Base-by-base conservation (phyloP, 73 alveolate genomes). In the Breviolum minutum region DNA sequence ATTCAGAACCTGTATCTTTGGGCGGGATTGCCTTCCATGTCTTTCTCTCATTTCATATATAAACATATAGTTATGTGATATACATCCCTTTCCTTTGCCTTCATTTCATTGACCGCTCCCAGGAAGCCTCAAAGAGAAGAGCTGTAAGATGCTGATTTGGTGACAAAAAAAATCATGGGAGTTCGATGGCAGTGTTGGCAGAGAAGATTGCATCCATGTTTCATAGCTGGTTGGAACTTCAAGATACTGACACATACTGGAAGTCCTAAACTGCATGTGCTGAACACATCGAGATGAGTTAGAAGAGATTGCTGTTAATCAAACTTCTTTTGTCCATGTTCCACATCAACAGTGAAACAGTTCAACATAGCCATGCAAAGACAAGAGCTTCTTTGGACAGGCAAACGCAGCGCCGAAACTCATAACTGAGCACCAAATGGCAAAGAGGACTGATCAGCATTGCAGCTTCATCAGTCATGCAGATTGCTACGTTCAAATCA, bases 351-450 rank as follows among this genome's bases (percentile, higher is more conserved):
- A 40, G 5, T 40, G 5, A 40, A 40, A 3, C 54, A 0, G 0
- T 40, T 40, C 54, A 40, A 40, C 54, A 40, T 40, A 40, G 54
- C 54, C 0, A 40, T 40, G 54, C 54, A 40, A 40, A 40, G 54
- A 40, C 54, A 40, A 40, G 54, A 40, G 54, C 54, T 40, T 14
- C 24, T 74, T 74, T 17, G 48, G 48, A 11, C 76, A 90, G 96
- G 96, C 96, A 22, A 69, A 76, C 1, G 88, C 96, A 10, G 96
- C 96, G 11, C 96, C 96, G 22, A 90, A 90, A 87, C 87, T 71
- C 74, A 90, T 90, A 24, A 90, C 96, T 17, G 96, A 90, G 83
- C 96, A 79, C 68, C 96, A 90, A 76, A 90, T 90, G 96, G 96
- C 96, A 30, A 90, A 90, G 54, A 90, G 96, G 96, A 90, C 74